Base-by-base conservation (phyloP, 305 asterid genomes). In the Plantago coronopus region DNA sequence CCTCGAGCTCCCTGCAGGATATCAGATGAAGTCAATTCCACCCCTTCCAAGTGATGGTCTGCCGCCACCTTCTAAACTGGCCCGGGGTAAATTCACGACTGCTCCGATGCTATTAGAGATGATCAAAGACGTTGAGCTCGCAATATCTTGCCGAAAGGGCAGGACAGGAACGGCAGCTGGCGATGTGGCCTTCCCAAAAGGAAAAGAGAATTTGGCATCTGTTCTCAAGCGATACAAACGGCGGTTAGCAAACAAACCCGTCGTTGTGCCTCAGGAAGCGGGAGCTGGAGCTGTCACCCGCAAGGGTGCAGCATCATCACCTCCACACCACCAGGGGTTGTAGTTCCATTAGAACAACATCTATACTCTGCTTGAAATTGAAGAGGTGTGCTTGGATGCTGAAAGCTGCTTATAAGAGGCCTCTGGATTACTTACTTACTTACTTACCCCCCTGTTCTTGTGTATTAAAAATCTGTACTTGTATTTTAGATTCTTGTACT, bases 121-220 rank as follows among this genome's bases (percentile, higher is more conserved):
- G 20, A 65, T 82, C 62, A 93, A 85, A 71, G 95, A 89, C 15
- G 88, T 87, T 9, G 98, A 93, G 64, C 62, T 62, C 0, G 95
- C 97, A 7, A 87, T 93, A 25, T 85, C 96, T 17, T 79, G 81
- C 65, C 81, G 98, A 19, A 89, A 89, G 81, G 98, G 98, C 21
- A 74, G 98, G 69, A 74, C 94, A 14, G 98, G 98, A 48, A 93
- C 98, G 43, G 95, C 98, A 43, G 98, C 98, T 8, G 97, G 98
- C 12, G 98, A 89, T 9, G 98, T 93, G n/a, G 98, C 98, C 29
- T 93, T 86, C 40, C 98, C 96, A 0, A 79, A 76, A 77, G 97
- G 98, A n/a, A 89, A 93, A 72, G 88, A 79, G 29, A 93, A 93
- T 66, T 65, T 93, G 77, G 85, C 94, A n/a, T 79, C 97, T 0